Conservation (phyloP, 352 stramenopile genomes). For the Blastocystis sp. region DNA sequence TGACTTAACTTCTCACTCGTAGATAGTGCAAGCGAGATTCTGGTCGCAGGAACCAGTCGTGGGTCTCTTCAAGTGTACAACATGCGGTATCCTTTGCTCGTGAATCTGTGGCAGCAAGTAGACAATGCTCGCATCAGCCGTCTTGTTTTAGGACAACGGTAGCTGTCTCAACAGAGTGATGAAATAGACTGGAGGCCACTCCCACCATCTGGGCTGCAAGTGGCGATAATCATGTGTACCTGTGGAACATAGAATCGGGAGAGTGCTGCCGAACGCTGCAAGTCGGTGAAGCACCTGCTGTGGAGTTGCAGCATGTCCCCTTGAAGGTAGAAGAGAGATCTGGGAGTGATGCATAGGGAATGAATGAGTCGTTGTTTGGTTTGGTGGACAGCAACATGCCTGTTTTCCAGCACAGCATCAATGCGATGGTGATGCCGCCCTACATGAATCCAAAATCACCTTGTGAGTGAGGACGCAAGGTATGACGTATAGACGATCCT, state of each 20-base stretch:
- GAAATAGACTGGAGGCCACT: neutral
- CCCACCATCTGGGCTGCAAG: neutral
- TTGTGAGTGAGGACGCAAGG: neutral
- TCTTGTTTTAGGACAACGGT: neutral
- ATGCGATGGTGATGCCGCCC: slow-evolving; percentile 1
- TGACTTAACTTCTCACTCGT: neutral
- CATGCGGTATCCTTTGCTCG: slow-evolving; percentile 48
- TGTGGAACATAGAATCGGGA: slow-evolving; percentile 39
- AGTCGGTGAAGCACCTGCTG: neutral
- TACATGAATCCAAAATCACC: neutral
- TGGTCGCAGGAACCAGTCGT: neutral
- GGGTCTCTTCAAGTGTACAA: slow-evolving; percentile 35
- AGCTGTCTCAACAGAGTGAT: neutral
- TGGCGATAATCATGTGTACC: neutral
- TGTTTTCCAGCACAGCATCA: slow-evolving; percentile 8
- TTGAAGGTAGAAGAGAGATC: neutral
- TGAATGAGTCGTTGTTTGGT: neutral
- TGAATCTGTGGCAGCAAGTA: slow-evolving; percentile 52
- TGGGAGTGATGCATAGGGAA: neutral
- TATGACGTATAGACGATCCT: neutral
- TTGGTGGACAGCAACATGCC: neutral
- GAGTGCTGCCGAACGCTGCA: neutral
- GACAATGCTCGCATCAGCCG: neutral
- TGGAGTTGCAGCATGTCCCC: slow-evolving; percentile 6
- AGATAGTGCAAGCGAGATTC: neutral